A percentile compares a stretch with the other conserved stretches of the same genome.
Evolutionary conservation across 148 eudicot genomes (phyloP).

Genomic region (Amaranthus cruentus): DNA sequence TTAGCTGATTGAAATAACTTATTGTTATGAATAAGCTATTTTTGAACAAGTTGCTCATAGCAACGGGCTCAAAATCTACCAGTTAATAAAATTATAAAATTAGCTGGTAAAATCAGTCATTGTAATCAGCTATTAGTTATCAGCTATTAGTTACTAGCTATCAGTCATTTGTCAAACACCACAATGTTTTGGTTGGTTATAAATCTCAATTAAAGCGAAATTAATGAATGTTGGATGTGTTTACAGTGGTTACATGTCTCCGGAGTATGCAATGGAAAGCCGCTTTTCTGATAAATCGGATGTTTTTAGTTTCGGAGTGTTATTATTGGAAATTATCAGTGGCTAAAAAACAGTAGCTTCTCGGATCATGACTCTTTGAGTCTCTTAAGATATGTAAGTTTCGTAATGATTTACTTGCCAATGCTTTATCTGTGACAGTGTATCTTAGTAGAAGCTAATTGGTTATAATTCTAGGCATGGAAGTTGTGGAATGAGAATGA

Average conservation of each 20-base stretch:
- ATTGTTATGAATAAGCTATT: background rate
- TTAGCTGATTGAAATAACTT: too few species aligned
- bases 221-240: background rate
- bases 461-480: conserved; percentile 48
- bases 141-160: too few species aligned
- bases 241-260: conserved; percentile 46
- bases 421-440: background rate
- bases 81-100: too few species aligned
- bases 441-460: background rate
- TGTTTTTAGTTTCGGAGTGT: conserved; percentile 44
- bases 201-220: too few species aligned
- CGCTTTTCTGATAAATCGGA: conserved; percentile 45
- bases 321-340: conserved; percentile 40
- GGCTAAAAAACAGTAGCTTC: conserved; percentile 32
- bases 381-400: conserved; percentile 34
- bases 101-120: too few species aligned
- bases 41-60: too few species aligned
- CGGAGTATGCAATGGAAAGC: conserved; percentile 51
- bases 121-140: too few species aligned
- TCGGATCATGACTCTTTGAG: conserved; percentile 11
- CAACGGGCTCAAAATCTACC: too few species aligned
- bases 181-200: too few species aligned
- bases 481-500: conserved; percentile 44
- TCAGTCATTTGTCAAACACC: too few species aligned
- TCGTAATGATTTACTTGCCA: too few species aligned